A percentile compares a stretch with the other conserved stretches of the same genome.
Evolutionary conservation across 306 rosid species (phyloP).

Genomic region (apple (Malus domestica)): DNA sequence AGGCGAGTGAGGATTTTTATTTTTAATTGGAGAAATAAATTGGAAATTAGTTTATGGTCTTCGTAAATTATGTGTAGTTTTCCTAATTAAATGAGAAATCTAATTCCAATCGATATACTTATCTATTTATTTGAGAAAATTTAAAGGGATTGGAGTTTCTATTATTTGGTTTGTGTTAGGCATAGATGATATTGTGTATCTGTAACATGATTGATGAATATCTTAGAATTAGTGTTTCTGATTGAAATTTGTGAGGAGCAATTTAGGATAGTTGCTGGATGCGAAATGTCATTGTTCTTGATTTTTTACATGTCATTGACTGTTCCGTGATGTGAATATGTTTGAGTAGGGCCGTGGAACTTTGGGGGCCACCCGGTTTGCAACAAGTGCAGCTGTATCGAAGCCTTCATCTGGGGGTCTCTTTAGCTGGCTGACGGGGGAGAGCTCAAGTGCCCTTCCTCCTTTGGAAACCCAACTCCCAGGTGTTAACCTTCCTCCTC

Average conservation of each 20-base stretch:
- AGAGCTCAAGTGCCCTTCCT: conserved; percentile 49
- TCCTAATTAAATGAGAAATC: neutral
- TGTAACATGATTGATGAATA: neutral
- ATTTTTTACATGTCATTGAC: neutral
- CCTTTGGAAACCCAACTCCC: conserved; percentile 46
- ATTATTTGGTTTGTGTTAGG: neutral
- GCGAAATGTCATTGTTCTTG: neutral
- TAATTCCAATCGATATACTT: neutral
- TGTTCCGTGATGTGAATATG: neutral
- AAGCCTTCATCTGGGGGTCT: conserved; percentile 51
- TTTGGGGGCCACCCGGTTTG: conserved; percentile 51
- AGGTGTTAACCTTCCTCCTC: conserved; percentile 55
- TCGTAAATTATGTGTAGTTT: neutral
- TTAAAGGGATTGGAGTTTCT: neutral
- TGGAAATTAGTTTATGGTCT: conserved; percentile 13
- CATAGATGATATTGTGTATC: neutral
- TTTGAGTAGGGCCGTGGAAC: conserved; percentile 47
- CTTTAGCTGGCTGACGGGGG: conserved; percentile 79
- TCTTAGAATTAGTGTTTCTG: neutral
- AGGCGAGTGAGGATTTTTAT: neutral
- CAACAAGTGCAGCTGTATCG: conserved; percentile 51
- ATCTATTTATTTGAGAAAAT: neutral
- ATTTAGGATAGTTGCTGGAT: neutral
- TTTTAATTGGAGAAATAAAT: neutral
- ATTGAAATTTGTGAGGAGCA: neutral